Evolutionary conservation across 75 land plant genomes (phyloP).

Genomic region (Adiantum capillusveneris): DNA sequence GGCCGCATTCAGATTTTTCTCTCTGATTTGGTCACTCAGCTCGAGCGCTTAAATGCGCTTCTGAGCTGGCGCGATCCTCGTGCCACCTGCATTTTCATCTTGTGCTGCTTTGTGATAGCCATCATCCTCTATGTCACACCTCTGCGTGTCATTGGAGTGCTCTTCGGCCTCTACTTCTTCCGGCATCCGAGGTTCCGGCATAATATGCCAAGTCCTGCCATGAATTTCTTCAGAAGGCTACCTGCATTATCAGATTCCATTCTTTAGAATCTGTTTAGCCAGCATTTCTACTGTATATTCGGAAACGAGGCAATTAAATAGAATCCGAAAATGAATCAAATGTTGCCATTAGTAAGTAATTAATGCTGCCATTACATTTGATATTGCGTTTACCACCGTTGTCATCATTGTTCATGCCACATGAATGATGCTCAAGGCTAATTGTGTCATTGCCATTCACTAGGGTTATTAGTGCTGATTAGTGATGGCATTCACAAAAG

Average conservation of each 20-base stretch:
- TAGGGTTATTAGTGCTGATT: no score
- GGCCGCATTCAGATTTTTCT: conserved; percentile 46
- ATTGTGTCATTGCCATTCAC: no score
- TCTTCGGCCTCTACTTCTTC: conserved; percentile 22
- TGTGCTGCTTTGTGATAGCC: conserved; percentile 31
- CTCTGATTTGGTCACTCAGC: conserved; percentile 57
- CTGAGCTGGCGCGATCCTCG: conserved; percentile 70
- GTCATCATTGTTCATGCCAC: no score
- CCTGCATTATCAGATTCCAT: conserved; percentile 50
- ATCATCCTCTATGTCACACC: conserved; percentile 27
- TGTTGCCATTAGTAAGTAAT: no score
- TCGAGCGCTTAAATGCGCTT: conserved; percentile 41
- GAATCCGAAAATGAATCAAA: no score
- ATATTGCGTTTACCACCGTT: no score
- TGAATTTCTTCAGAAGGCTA: conserved; percentile 54
- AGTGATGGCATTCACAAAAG: no score
- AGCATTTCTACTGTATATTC: no score
- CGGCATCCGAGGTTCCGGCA: conserved; percentile 23
- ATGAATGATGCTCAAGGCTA: no score
- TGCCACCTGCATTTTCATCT: conserved; percentile 42
- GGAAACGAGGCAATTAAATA: no score
- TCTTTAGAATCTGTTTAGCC: no score
- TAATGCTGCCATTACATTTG: no score
- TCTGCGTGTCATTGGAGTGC: conserved; percentile 8
- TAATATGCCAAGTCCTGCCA: conserved; percentile 12